These are phyloP conservation scores for Capsicum chinense DNA, from an alignment of 257 asterid genomes.

Conservation along the genomic window DNA sequence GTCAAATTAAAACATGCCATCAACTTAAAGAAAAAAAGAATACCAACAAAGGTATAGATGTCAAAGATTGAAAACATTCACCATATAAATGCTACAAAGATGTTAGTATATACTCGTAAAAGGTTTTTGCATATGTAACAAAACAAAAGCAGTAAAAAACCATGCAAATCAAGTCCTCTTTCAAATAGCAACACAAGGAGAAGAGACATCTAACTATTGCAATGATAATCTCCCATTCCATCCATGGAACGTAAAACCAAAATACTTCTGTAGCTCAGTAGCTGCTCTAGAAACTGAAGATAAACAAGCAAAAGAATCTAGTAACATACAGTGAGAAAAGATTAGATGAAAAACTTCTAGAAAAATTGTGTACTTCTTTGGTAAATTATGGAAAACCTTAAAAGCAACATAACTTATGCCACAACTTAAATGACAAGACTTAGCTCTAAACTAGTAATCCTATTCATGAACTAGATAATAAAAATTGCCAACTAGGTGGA, in stretches of 20 bases:
- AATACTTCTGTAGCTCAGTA: not conserved
- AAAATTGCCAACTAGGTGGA: not conserved
- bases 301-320: not conserved
- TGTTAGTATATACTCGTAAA: too few species aligned
- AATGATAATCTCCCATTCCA: not conserved
- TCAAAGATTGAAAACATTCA: too few species aligned
- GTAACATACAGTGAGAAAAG: not conserved
- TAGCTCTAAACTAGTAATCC: not conserved
- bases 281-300: conserved; percentile 1
- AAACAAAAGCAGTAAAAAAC: not conserved
- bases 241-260: not conserved
- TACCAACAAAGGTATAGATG: not conserved
- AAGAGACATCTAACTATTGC: not conserved
- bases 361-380: not conserved
- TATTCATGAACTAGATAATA: not conserved
- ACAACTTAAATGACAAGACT: not conserved
- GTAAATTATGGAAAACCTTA: not conserved
- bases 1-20: not conserved
- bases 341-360: not conserved
- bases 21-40: not conserved
- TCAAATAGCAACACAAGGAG: not conserved
- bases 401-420: not conserved
- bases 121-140: not conserved
- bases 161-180: not conserved
- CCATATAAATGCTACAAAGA: too few species aligned